Evolutionary conservation across 2,329 filamentous ascomycete species (phyloP), one percentile per base, ranked within the genome.

Genomic region (Alternaria infectoria): DNA sequence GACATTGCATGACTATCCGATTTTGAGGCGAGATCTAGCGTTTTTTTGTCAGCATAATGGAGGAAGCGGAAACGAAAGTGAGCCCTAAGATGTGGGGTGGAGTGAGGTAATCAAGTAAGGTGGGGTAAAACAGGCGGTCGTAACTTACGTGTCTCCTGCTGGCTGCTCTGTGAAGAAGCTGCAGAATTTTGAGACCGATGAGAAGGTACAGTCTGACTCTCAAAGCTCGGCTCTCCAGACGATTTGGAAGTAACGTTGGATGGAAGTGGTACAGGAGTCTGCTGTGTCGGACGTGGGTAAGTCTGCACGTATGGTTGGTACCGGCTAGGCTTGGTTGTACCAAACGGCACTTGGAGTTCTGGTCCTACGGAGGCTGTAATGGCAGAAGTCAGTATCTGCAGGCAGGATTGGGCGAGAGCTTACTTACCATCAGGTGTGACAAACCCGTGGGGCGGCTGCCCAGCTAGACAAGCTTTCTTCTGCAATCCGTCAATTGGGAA

Each of bases 281-380:
- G 59, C 25, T 9, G 59, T n/a, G 51, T 47, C 11, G 59, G 59
- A 8, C 44, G n/a, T 9, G 59, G 45, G 43, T 45, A 50, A 23
- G 45, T 26, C 8, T 59, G 51, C 43, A 32, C 40, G 17, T 28
- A 9, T 43, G 30, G 17, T 36, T 56, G 45, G 17, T 54, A 26
- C 11, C 50, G 25, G 50, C 32, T 45, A 36, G 57, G 55, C 10
- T 47, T 43, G 6, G 10, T 40, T 6, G 55, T 28, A 11, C 47
- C 58, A 19, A 62, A 68, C 2, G 66, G 52, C 5, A 64, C 61
- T 36, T 64, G 59, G 17, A 54, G 58, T 7, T 43, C 21, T 15
- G 49, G 49, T 23, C n/a, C 28, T 11, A 21, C 32, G 25, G 57
- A 51, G 26, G 9, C 60, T 59, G 23, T n/a, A 15, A 7, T 6